Base-by-base conservation (phyloP, 192 early-diverging fungal species). In the Coemansia sp. region DNA sequence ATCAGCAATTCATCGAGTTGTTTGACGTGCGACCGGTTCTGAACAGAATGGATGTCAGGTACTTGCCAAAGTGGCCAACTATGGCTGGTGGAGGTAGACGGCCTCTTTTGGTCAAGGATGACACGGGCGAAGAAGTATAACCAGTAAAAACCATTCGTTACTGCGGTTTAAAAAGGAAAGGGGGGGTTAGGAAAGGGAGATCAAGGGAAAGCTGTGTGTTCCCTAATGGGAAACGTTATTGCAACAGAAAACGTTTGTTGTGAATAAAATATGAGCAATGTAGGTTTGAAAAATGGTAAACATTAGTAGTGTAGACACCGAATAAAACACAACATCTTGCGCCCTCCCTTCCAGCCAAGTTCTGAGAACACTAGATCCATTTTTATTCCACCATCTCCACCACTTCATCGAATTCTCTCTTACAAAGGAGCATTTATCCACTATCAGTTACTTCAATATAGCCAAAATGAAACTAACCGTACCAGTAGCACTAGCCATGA, bases 1-100 rank as follows among this genome's bases (percentile, higher is more conserved):
- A 93, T 55, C 90, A 92, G 62, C 92, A 92, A 60, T 93, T 91
- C 61, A 92, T 92, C 44, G 91, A 92, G 57, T 76, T 92, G 38
- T 92, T 88, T 70, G 89, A 92, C 53, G 65, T 86, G 10, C 67
- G 82, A 17, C 85, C 87, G 20, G 89, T 89, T 13, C 82, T 89
- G 80, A 79, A 83, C 28, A 72, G 84, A 8, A 75, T 89, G 7
- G 87, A 92, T 57, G 67, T 55, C 13, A 57, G 69, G 7, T 64
- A 82, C 50, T 45, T 90, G 38, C 91, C 91, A 0, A 72, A 84
- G 38, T 92, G 91, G 91, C 86, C 88, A 15, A 87, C 84, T 8
- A 56, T 87, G 45, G 45, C 45, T 25, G 2, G 22, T 15, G 45
- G 45, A 25, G 22, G 8, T 23, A 48, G 25, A 15, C 45, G n/a